These are phyloP conservation scores for Puccinia hordei DNA, from an alignment of 1,284 basidiomycete species.

Conservation along the genomic window DNA sequence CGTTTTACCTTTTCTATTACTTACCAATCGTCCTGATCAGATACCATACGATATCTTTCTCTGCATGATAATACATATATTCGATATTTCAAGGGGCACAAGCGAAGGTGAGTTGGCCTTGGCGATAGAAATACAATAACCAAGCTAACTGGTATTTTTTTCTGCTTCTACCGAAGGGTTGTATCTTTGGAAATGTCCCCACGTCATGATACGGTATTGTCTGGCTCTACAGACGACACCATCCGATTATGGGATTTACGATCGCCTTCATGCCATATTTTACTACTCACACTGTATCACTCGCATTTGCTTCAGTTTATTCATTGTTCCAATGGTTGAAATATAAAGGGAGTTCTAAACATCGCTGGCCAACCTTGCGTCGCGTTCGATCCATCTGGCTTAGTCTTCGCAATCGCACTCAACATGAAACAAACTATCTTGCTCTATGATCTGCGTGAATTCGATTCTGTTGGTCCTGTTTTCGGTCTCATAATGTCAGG, in stretches of 20 bases:
- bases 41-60: conserved; percentile 91
- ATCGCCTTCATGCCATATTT: conserved; percentile 69
- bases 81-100: conserved; percentile 93
- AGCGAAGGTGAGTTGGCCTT: conserved; percentile 64
- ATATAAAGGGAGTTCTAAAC: conserved; percentile 62
- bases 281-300: not conserved
- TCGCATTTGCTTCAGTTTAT: not conserved
- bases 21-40: conserved; percentile 49
- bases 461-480: conserved; percentile 68
- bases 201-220: conserved; percentile 91
- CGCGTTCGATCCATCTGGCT: conserved; percentile 84
- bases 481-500: not conserved
- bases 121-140: not conserved
- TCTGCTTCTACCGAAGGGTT: conserved; percentile 64
- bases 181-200: conserved; percentile 89
- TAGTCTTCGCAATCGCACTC: conserved; percentile 89
- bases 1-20: not conserved
- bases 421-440: conserved; percentile 78
- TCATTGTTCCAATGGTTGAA: conserved; percentile 61
- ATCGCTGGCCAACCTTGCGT: conserved; percentile 73
- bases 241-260: conserved; percentile 97
- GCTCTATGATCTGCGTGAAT: conserved; percentile 83
- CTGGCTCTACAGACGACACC: conserved; percentile 86
- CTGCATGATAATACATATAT: conserved; percentile 94
- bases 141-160: not conserved